Percentiles rank a stretch among this genome's conserved stretches.
phyloP scores from a whole-genome alignment of 768 basidiomycete species.

The Panaeolus cyanescens region DNA sequence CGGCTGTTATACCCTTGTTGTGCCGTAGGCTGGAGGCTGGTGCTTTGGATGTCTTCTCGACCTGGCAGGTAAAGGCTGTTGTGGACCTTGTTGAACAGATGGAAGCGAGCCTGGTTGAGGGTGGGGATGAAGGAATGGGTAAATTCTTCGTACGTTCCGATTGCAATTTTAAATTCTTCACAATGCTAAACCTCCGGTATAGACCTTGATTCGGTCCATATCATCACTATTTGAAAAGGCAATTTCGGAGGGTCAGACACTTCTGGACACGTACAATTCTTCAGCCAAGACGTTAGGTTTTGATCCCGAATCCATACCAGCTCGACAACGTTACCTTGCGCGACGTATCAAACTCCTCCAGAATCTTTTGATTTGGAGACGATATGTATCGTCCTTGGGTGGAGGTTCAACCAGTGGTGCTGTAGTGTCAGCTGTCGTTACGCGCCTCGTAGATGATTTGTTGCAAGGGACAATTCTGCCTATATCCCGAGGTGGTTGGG shows the following conservation, averaged over 20 bases:
- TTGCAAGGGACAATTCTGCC: conserved; percentile 62
- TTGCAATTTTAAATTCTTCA: neutral
- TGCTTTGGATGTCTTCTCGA: conserved; percentile 81
- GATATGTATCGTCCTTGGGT: conserved; percentile 41
- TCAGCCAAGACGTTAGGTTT: conserved; percentile 45
- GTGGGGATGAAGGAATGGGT: conserved; percentile 48
- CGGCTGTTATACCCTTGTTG: conserved; percentile 75
- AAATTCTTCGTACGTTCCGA: conserved; percentile 64
- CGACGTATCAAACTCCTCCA: conserved; percentile 70
- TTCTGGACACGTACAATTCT: conserved; percentile 52
- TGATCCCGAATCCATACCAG: conserved; percentile 73
- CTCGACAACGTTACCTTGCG: conserved; percentile 69
- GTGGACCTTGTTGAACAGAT: conserved; percentile 82
- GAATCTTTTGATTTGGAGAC: conserved; percentile 78
- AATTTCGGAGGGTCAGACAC: conserved; percentile 48
- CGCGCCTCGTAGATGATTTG: conserved; percentile 49
- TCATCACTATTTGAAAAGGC: conserved; percentile 54
- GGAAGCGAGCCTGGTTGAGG: conserved; percentile 57
- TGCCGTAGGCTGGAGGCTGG: conserved; percentile 78
- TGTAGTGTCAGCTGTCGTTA: conserved; percentile 12
- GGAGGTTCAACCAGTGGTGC: conserved; percentile 62
- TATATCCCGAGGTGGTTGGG: conserved; percentile 80
- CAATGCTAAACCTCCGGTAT: conserved; percentile 7
- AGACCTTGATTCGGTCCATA: conserved; percentile 64
- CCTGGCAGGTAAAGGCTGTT: conserved; percentile 55